A percentile compares a stretch with the other conserved stretches of the same genome.
phyloP scores from a whole-genome alignment of 139 green algal genomes.

The Penium margaritaceum region DNA sequence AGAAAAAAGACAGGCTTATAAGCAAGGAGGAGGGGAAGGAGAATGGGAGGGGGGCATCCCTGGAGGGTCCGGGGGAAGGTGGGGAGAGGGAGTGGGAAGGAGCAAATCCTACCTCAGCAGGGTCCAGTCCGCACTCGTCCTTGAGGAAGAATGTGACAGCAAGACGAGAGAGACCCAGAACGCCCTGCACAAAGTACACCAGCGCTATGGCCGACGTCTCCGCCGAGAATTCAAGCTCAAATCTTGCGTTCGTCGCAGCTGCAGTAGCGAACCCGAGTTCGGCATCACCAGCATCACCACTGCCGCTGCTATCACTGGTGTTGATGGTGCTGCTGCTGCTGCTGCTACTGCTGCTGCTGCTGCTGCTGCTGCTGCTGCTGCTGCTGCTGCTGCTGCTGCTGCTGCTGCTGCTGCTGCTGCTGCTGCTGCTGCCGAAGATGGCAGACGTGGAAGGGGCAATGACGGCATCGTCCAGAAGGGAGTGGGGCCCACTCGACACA shows the following conservation, averaged over 20 bases:
- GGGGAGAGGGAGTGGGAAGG: too few species aligned
- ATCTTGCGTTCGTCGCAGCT: too few species aligned
- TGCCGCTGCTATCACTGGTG: not conserved
- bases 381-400: not conserved
- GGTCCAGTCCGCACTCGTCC: constrained; percentile 74
- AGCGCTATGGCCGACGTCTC: constrained; percentile 40
- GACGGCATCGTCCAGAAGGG: too few species aligned
- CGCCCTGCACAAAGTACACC: constrained; percentile 94
- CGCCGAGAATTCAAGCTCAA: constrained; percentile 21
- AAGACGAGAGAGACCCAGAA: constrained; percentile 74
- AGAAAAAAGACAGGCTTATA: too few species aligned
- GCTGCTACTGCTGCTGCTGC: constrained; percentile 16
- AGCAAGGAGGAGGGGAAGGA: too few species aligned
- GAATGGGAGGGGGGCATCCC: too few species aligned
- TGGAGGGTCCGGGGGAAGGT: too few species aligned
- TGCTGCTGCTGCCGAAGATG: not conserved
- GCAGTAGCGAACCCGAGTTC: not conserved
- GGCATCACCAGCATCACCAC: not conserved
- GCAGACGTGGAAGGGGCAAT: too few species aligned
- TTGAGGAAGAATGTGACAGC: constrained; percentile 86
- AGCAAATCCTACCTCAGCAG: constrained; percentile 72
- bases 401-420: not conserved
- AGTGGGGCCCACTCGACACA: too few species aligned
- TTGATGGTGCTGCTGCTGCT: not conserved
- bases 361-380: not conserved